Evolutionary conservation across 306 rosid genomes (phyloP), one percentile per base, ranked within the genome.

Genomic region (Senna siamea): DNA sequence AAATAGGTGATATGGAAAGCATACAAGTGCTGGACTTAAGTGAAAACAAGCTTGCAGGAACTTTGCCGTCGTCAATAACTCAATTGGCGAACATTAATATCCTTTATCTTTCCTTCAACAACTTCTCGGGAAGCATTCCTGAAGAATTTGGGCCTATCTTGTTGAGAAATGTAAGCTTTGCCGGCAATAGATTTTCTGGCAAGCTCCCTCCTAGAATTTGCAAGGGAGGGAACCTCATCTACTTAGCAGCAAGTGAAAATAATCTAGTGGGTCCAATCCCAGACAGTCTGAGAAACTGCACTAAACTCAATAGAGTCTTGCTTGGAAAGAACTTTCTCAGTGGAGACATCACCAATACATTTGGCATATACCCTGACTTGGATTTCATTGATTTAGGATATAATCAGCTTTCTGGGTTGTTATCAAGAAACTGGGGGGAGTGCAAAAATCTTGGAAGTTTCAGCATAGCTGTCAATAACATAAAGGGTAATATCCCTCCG

Each of bases 351-450:
- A 32, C 79, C 60, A 13, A 76, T 76, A 74, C 80, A 66, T 76
- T 76, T 35, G 74, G 74, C 19, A 34, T 19, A 56, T 76, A 76
- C 40, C 80, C 68, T 14, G 2, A 76, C 22, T 35, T 76, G 60
- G 20, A 57, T 26, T 76, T 56, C 80, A 76, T 67, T 76, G 80
- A 76, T 76, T 57, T 76, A 67, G 60, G 68, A 46, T 46, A 76
- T 14, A 76, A 76, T 9, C 75, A 76, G 69, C 61, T 67, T 41
- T 67, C 73, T 32, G 80, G 80, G 57, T 56, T 19, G 5, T 67
- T 76, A 56, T 56, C 80, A 46, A 57, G 52, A 46, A 76, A 57
- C 80, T 76, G 75, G 80, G 80, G 80, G 56, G 53, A 76, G 61
- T 67, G 80, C 69, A 76, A 57, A 66, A 57, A 6, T 22, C 75